phyloP scores from a whole-genome alignment of 1,284 basidiomycete genomes.

The Thecaphora frezii region DNA sequence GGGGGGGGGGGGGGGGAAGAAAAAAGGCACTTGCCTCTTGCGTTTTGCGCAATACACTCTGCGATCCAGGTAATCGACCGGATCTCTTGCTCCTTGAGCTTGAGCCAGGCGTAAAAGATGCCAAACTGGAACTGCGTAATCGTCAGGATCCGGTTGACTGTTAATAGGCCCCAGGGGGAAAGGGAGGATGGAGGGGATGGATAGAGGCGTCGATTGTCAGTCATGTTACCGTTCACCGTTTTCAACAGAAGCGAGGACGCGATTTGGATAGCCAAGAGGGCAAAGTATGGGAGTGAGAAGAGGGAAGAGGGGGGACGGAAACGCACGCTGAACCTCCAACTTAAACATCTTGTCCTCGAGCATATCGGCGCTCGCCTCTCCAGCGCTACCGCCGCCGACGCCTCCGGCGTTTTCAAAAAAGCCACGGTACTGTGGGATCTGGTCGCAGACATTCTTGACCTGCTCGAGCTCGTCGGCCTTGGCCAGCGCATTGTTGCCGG shows the following conservation, averaged over 20 bases:
- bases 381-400: conserved; percentile 12
- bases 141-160: conserved; percentile 54
- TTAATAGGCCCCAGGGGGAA: neutral
- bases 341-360: conserved; percentile 96
- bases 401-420: conserved; percentile 71
- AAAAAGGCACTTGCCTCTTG: conserved; percentile 23
- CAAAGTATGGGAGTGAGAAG: neutral
- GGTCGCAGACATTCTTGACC: conserved; percentile 84
- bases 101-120: conserved; percentile 57
- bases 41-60: conserved; percentile 64
- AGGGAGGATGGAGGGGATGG: neutral
- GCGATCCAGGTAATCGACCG: conserved; percentile 96
- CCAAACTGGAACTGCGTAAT: conserved; percentile 57
- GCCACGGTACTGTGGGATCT: conserved; percentile 80
- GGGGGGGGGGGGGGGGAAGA: neutral
- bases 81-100: conserved; percentile 97
- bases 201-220: neutral
- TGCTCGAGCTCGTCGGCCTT: conserved; percentile 94
- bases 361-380: conserved; percentile 63
- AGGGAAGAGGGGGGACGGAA: neutral
- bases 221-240: too few species aligned
- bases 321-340: conserved; percentile 73
- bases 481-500: conserved; percentile 90
- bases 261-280: too few species aligned
- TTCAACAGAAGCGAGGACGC: too few species aligned